Conservation (phyloP, 345 rosid species). For the Eucalyptus urophylla region DNA sequence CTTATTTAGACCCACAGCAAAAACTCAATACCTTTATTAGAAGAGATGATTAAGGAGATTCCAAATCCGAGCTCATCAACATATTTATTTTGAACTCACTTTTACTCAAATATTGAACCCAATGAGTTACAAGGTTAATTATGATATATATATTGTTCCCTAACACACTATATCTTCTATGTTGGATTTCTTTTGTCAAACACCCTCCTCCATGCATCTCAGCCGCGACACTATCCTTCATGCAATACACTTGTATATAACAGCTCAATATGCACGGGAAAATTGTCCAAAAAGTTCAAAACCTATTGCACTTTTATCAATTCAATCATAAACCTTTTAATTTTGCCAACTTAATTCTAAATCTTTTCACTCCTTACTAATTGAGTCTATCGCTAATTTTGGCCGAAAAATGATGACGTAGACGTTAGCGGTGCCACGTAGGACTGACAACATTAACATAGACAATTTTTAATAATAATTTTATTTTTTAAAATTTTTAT, state of each 20-base stretch:
- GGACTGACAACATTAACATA: fast-evolving
- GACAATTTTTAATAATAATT: too few species aligned
- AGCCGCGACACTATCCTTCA: background rate
- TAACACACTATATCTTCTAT: background rate
- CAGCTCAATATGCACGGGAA: background rate
- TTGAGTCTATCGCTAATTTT: fast-evolving
- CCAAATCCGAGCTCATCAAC: fast-evolving
- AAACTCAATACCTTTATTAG: background rate
- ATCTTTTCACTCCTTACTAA: background rate
- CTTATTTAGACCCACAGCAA: background rate
- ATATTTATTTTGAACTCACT: background rate
- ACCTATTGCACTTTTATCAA: fast-evolving
- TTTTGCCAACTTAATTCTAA: fast-evolving
- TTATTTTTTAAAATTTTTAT: too few species aligned
- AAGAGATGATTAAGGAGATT: background rate
- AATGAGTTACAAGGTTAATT: background rate
- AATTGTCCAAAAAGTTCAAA: background rate
- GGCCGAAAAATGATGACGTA: fast-evolving
- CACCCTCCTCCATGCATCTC: background rate
- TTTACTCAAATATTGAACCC: background rate
- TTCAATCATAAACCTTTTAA: fast-evolving
- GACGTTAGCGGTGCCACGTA: fast-evolving
- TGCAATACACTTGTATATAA: background rate
- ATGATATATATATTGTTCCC: background rate
- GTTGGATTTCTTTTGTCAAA: background rate